Base-by-base conservation (phyloP, 2,329 filamentous ascomycete genomes). In the Penicillium sp. region DNA sequence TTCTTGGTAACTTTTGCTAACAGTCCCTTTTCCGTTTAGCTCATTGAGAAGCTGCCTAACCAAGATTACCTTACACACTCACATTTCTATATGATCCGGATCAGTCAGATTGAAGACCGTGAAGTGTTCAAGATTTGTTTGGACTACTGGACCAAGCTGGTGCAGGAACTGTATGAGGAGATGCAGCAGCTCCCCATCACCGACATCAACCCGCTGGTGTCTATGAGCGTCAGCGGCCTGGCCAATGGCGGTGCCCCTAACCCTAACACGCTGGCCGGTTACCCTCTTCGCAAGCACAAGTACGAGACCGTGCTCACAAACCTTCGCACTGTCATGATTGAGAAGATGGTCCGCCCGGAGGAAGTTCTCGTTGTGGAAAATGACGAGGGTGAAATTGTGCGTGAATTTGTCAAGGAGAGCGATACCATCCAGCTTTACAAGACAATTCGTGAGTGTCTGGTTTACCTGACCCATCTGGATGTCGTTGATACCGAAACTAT, bases 71-170 rank as follows among this genome's bases (percentile, higher is more conserved):
- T 99, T 42, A 90, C 91, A 1, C 94, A 99, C 70, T 93, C 91
- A 16, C 94, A 99, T 76, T 97, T 96, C 76, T 99, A 99, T 75
- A 86, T 99, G 13, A 97, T 99, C 69, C 88, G 93, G 59, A 97
- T 99, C 74, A 97, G 92, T 45, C 92, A 99, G 77, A 99, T 99
- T 63, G 94, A 99, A 64, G 95, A 99, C 70, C 88, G 94, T 51
- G 94, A 99, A 74, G 96, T 99, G 61, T 99, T 99, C 85, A 99
- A 99, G 83, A 99, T 99, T 69, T 96, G 91, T 72, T 81, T 99
- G 59, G 95, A 99, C 74, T 99, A 99, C 79, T 99, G 94, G 94
- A 94, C 95, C 36, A 97, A 97, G 77, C 83, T 97, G 47, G 95
- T 99, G 6, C 93, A 96, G 69, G 94, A 97, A 75, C 84, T 99